These are phyloP conservation scores for Xylaria hypoxylon DNA, from an alignment of 2,329 filamentous ascomycete species.

Conservation along the genomic window DNA sequence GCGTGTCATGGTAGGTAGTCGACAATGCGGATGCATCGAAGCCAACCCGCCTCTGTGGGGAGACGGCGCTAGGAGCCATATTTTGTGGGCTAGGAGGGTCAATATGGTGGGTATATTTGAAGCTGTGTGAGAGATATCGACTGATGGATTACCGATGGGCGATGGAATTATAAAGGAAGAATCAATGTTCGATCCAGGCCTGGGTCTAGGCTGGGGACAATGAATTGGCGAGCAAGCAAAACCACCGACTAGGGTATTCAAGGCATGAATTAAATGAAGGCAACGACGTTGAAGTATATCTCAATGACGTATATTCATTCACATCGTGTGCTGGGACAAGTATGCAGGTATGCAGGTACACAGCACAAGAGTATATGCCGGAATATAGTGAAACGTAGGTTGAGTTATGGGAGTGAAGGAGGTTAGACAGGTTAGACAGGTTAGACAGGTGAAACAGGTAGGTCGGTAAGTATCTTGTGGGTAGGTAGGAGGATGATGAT, in stretches of 20 bases:
- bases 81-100: background rate
- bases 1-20: constrained; percentile 83
- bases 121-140: background rate
- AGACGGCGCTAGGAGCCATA: constrained; percentile 69
- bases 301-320: constrained; percentile 9
- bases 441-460: constrained; percentile 5
- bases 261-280: constrained; percentile 1
- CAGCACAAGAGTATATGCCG: constrained; percentile 6
- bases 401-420: background rate
- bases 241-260: background rate
- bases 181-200: background rate
- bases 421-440: too few species aligned
- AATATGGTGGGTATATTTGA: background rate
- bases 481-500: background rate
- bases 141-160: background rate
- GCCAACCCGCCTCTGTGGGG: constrained; percentile 57
- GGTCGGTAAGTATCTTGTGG: constrained; percentile 1
- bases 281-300: background rate
- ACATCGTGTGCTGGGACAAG: constrained; percentile 5
- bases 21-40: constrained; percentile 68
- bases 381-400: constrained; percentile 10
- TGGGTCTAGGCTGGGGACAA: background rate
- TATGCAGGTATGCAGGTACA: constrained; percentile 9
- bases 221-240: background rate
- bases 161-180: background rate